These are phyloP conservation scores for Pseudocercospora crystallina DNA, from an alignment of 2,329 filamentous ascomycete genomes.

Conservation along the genomic window DNA sequence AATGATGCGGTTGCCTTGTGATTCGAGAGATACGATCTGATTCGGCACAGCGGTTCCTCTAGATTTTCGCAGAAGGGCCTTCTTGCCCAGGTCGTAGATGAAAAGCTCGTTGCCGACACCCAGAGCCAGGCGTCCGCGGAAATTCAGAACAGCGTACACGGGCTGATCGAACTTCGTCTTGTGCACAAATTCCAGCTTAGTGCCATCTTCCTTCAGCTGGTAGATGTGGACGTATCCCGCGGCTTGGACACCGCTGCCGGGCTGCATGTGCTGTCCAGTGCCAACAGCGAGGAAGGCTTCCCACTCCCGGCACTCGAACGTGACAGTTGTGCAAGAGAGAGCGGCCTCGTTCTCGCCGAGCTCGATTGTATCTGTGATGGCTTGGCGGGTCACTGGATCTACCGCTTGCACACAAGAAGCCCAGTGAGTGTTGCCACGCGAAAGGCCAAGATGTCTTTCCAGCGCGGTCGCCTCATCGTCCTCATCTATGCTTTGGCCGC, in stretches of 20 bases:
- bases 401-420: slow-evolving; percentile 92
- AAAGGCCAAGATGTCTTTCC: slow-evolving; percentile 79
- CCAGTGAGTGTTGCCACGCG: slow-evolving; percentile 81
- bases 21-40: slow-evolving; percentile 85
- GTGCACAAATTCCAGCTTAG: slow-evolving; percentile 88
- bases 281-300: slow-evolving; percentile 92
- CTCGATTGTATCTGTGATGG: slow-evolving; percentile 72
- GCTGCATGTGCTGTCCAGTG: slow-evolving; percentile 79
- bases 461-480: slow-evolving; percentile 22
- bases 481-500: slow-evolving; percentile 19
- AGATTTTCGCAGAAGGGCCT: slow-evolving; percentile 86
- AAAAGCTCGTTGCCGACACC: slow-evolving; percentile 80
- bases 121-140: slow-evolving; percentile 86
- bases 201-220: slow-evolving; percentile 82
- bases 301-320: slow-evolving; percentile 84
- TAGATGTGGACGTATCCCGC: slow-evolving; percentile 87
- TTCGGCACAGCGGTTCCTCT: slow-evolving; percentile 33
- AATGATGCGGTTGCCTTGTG: slow-evolving; percentile 85
- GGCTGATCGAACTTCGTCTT: slow-evolving; percentile 91
- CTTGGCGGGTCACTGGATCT: slow-evolving; percentile 62
- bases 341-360: slow-evolving; percentile 88
- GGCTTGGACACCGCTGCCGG: slow-evolving; percentile 21
- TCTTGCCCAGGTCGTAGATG: slow-evolving; percentile 90
- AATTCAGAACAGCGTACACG: slow-evolving; percentile 83
- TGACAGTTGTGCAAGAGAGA: slow-evolving; percentile 77